Percentiles rank a stretch among this genome's conserved stretches.
Conservation (phyloP, 2,329 filamentous ascomycete genomes). For the Chaetomium sp. region DNA sequence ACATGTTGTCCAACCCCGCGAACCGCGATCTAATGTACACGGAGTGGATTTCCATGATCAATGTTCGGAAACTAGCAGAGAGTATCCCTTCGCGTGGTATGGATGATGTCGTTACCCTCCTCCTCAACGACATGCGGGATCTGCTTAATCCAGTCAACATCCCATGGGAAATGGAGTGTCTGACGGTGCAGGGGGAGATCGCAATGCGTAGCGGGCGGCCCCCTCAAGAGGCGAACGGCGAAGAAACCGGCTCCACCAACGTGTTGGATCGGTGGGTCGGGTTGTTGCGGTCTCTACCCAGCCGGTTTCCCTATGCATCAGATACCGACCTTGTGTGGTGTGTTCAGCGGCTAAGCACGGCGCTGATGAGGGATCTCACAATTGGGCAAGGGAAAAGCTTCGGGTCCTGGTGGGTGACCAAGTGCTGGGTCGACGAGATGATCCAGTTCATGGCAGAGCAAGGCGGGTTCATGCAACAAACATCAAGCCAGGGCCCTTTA, state of each 20-base stretch:
- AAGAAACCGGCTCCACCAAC: constrained; percentile 47
- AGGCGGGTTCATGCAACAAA: constrained; percentile 74
- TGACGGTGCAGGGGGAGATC: constrained; percentile 55
- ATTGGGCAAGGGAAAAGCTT: constrained; percentile 73
- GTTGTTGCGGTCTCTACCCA: constrained; percentile 63
- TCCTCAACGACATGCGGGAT: constrained; percentile 61
- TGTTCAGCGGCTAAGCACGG: constrained; percentile 67
- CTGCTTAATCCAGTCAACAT: constrained; percentile 64
- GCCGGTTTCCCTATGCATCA: constrained; percentile 66
- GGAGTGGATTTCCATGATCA: constrained; percentile 71
- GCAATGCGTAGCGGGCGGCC: constrained; percentile 41
- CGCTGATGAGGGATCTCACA: constrained; percentile 74
- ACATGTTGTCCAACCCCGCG: constrained; percentile 81
- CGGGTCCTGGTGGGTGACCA: constrained; percentile 90
- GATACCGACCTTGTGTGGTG: constrained; percentile 69
- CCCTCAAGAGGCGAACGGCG: constrained; percentile 32
- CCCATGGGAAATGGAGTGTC: constrained; percentile 57
- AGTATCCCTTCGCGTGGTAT: constrained; percentile 56
- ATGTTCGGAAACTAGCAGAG: constrained; percentile 56
- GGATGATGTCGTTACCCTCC: constrained; percentile 58
- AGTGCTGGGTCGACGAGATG: constrained; percentile 95
- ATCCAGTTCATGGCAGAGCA: constrained; percentile 81
- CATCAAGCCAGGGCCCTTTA: constrained; percentile 32
- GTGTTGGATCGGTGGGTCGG: constrained; percentile 73
- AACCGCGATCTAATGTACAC: constrained; percentile 94